Evolutionary conservation across 2,329 filamentous ascomycete genomes (phyloP), one percentile per base, ranked within the genome.

Genomic region (Fusarium sp.): DNA sequence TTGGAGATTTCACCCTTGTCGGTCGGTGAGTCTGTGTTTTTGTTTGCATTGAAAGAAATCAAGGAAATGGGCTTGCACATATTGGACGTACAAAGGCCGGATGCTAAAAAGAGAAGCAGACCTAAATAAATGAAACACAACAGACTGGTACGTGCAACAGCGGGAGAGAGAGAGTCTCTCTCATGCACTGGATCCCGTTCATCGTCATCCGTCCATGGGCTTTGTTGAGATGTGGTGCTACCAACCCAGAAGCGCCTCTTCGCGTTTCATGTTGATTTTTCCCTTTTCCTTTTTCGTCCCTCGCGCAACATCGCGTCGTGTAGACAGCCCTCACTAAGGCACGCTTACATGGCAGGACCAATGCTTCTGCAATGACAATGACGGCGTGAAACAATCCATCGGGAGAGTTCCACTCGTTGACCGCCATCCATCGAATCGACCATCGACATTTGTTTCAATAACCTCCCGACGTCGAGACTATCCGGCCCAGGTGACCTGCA

Each of bases 261-360:
- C 64, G 56, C 58, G 72, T 73, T 74, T 74, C 72, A 73, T 63
- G 52, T 63, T 50, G 52, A 67, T 48, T 63, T 54, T 62, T 58
- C 41, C 27, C 48, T 61, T 61, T 45, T 52, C n/a, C 57, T 62
- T 63, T 64, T 62, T 43, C 27, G 52, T 70, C 61, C 24, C 45
- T 58, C 14, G 43, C 64, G 56, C 64, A 33, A 65, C 62, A 65
- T 64, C 50, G 50, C 50, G 63, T 41, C 60, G 37, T 50, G 48
- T 48, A 41, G 52, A 61, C 27, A 35, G 24, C n/a, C 35, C 20
- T 48, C 4, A 35, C 29, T 27, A 33, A 41, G 56, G 64, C 20
- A 20, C 11, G 33, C 62, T 65, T 33, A 64, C 63, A 66, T 60
- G 41, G 63, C 59, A 67, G 59, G 57, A 59, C 65, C 63, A 65